Conservation (phyloP, 306 rosid genomes). For the Geum urbanum region DNA sequence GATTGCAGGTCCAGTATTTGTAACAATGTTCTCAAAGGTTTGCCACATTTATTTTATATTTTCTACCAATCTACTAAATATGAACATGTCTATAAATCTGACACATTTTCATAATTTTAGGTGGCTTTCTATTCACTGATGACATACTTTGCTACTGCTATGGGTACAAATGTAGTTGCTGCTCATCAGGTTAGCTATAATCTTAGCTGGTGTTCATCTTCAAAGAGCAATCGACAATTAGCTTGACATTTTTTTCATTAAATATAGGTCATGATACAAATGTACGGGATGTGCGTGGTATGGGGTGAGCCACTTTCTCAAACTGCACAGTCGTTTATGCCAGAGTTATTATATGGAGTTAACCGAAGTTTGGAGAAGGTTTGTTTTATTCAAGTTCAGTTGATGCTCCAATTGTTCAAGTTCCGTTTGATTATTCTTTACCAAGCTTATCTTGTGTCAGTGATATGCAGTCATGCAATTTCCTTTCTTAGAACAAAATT, state of each 20-base stretch:
- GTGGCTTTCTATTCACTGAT: conserved; percentile 76
- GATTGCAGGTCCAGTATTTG: conserved; percentile 77
- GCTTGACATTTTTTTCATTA: conserved; percentile 10
- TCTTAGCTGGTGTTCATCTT: conserved; percentile 7
- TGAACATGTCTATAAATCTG: neutral
- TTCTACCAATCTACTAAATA: neutral
- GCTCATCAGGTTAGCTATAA: conserved; percentile 76
- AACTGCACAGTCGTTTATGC: conserved; percentile 94
- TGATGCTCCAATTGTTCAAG: neutral
- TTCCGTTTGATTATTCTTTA: neutral
- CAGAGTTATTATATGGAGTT: conserved; percentile 68
- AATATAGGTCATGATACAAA: conserved; percentile 82
- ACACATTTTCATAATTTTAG: conserved; percentile 32
- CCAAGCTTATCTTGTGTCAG: neutral
- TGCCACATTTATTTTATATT: conserved; percentile 5
- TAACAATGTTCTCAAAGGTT: conserved; percentile 85
- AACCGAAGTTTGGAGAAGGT: conserved; percentile 71
- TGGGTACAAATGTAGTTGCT: conserved; percentile 83
- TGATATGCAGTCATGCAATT: neutral
- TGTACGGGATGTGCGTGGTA: conserved; percentile 71
- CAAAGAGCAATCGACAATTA: conserved; percentile 6
- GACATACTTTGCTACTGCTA: conserved; percentile 67
- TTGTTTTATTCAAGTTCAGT: neutral
- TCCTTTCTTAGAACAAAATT: neutral
- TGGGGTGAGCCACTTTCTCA: conserved; percentile 98